Evolutionary conservation across 352 stramenopile species (phyloP).

Genomic region (Pythium aquatile): DNA sequence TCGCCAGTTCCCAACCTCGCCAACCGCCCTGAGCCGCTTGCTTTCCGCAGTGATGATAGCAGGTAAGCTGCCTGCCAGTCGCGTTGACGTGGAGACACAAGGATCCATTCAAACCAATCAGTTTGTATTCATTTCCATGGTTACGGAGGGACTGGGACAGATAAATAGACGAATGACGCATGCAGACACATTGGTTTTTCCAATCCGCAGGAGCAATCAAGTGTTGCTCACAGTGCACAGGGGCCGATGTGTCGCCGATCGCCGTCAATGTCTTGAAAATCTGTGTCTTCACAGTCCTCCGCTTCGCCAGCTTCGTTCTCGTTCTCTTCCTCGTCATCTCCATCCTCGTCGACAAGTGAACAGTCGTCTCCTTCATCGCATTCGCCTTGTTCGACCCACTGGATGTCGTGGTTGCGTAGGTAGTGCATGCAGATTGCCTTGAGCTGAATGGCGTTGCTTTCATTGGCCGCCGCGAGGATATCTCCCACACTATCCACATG

Average conservation of each 20-base stretch:
- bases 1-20: conserved; percentile 25
- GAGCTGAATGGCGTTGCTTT: conserved; percentile 91
- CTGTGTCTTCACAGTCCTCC: conserved; percentile 9
- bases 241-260: conserved; percentile 5
- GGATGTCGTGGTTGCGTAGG: conserved; percentile 74
- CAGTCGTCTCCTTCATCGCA: conserved; percentile 10
- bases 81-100: too few relatives aligned
- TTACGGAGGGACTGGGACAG: background rate
- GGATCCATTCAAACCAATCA: too few relatives aligned
- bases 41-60: conserved; percentile 10
- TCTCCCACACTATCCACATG: conserved; percentile 82
- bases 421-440: conserved; percentile 92
- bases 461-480: conserved; percentile 87
- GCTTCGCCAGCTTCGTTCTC: conserved; percentile 9
- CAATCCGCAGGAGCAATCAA: background rate
- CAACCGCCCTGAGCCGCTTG: conserved; percentile 2
- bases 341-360: conserved; percentile 36
- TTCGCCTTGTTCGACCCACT: conserved; percentile 22
- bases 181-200: background rate
- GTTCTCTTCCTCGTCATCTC: conserved; percentile 9
- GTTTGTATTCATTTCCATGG: background rate
- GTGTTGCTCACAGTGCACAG: background rate
- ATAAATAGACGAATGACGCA: background rate
- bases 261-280: conserved; percentile 7
- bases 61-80: background rate